Percentiles rank a stretch among this genome's conserved stretches.
Evolutionary conservation across 169 alveolate genomes (phyloP).

Genomic region (Plasmodium inui): DNA sequence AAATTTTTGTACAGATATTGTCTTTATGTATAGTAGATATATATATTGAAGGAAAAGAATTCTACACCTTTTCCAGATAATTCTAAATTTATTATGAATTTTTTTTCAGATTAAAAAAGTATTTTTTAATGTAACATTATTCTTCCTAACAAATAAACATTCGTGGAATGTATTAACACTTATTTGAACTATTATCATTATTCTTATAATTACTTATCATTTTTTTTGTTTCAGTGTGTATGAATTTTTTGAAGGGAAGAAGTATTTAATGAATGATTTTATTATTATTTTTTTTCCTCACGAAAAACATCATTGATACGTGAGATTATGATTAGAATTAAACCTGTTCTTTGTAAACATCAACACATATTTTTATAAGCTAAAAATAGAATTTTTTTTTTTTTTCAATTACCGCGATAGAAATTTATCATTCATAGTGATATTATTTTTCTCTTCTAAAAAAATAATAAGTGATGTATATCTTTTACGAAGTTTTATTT

Average conservation of each 20-base stretch:
- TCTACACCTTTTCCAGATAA: background rate
- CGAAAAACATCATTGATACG: background rate
- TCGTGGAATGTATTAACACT: background rate
- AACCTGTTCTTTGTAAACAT: background rate
- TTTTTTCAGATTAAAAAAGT: background rate
- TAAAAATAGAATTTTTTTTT: too few species aligned
- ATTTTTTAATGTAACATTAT: background rate
- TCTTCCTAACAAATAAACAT: background rate
- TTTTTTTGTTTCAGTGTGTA: background rate
- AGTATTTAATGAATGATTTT: too few species aligned
- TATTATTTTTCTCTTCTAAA: too few species aligned
- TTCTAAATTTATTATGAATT: background rate
- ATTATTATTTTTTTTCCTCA: background rate
- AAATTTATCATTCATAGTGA: background rate
- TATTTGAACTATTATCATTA: background rate
- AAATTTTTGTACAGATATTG: background rate
- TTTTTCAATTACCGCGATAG: background rate
- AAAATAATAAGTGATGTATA: background rate
- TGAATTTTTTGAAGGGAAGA: background rate
- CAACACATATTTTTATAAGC: background rate
- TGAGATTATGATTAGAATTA: background rate
- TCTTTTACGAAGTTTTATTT: background rate
- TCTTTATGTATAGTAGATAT: background rate
- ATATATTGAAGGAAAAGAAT: background rate
- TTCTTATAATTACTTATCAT: too few species aligned